A percentile compares a stretch with the other conserved stretches of the same genome.
phyloP scores from a whole-genome alignment of 2,329 filamentous ascomycete genomes.

The Alternaria dauci region DNA sequence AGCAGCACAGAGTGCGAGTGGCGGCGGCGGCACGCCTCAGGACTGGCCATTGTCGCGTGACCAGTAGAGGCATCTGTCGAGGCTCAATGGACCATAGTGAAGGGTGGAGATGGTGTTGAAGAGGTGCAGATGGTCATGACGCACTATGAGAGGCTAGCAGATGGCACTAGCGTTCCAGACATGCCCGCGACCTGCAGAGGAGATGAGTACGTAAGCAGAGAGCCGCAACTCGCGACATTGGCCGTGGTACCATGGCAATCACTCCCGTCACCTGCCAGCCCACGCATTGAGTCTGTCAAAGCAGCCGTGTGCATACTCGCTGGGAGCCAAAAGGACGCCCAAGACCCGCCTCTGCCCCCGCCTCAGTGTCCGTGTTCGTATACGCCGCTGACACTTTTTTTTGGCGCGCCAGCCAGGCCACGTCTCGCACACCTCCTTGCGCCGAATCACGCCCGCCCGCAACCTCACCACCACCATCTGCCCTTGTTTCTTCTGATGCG shows the following conservation, averaged over 20 bases:
- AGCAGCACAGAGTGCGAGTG: conserved; percentile 7
- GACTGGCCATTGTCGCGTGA: conserved; percentile 39
- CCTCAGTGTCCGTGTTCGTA: background rate
- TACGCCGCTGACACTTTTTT: conserved; percentile 27
- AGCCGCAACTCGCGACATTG: conserved; percentile 19
- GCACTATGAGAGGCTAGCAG: conserved; percentile 24
- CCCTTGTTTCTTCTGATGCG: conserved; percentile 44
- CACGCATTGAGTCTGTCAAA: conserved; percentile 16
- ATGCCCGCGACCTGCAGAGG: background rate
- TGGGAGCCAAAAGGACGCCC: background rate
- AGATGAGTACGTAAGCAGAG: conserved; percentile 19
- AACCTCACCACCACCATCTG: conserved; percentile 22
- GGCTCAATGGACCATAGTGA: conserved; percentile 37
- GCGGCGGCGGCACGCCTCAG: conserved; percentile 26
- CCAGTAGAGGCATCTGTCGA: conserved; percentile 43
- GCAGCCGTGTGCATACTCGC: conserved; percentile 9
- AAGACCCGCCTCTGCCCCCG: background rate
- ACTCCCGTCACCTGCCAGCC: conserved; percentile 32
- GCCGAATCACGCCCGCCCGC: conserved; percentile 29
- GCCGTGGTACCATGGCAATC: conserved; percentile 14
- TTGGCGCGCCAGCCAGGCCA: conserved; percentile 40
- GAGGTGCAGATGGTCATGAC: conserved; percentile 11
- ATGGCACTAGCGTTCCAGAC: background rate
- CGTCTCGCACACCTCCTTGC: conserved; percentile 42
- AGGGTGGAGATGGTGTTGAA: conserved; percentile 8